A percentile compares a stretch with the other conserved stretches of the same genome.
phyloP scores from a whole-genome alignment of 345 rosid genomes.

The Hibiscus trionum region DNA sequence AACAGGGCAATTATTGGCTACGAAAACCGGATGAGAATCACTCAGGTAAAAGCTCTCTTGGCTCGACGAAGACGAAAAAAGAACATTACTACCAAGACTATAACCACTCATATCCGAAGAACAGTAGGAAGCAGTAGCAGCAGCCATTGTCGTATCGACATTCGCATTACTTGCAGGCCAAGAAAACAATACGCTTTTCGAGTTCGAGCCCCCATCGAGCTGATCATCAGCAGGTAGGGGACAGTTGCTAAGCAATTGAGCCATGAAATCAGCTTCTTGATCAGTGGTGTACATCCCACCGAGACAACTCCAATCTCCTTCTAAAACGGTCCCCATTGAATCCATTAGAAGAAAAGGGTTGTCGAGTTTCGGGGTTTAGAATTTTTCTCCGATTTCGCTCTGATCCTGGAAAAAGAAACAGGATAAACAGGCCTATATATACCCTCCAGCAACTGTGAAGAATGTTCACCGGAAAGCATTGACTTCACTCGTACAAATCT shows the following conservation, averaged over 20 bases:
- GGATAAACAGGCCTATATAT: constrained; percentile 15
- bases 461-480: constrained; percentile 21
- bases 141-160: constrained; percentile 12
- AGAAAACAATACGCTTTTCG: constrained; percentile 18
- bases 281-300: constrained; percentile 42
- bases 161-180: constrained; percentile 37
- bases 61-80: constrained; percentile 23
- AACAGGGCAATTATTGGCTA: constrained; percentile 14
- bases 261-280: constrained; percentile 68
- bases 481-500: constrained; percentile 16
- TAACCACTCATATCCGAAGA: constrained; percentile 20
- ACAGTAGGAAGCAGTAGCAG: constrained; percentile 1
- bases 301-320: constrained; percentile 53
- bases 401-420: constrained; percentile 19
- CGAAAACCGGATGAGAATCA: constrained; percentile 25
- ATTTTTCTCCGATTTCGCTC: neutral
- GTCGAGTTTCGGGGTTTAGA: neutral
- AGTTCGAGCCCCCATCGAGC: constrained; percentile 15
- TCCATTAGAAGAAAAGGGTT: constrained; percentile 28
- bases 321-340: constrained; percentile 28
- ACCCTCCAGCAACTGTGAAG: constrained; percentile 7
- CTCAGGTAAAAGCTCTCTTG: constrained; percentile 28
- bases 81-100: constrained; percentile 19
- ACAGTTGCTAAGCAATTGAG: constrained; percentile 43
- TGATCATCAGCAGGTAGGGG: constrained; percentile 16